These are phyloP conservation scores for Hsuehochloa calcarea DNA, from an alignment of 176 grass and related monocot genomes.

Conservation along the genomic window DNA sequence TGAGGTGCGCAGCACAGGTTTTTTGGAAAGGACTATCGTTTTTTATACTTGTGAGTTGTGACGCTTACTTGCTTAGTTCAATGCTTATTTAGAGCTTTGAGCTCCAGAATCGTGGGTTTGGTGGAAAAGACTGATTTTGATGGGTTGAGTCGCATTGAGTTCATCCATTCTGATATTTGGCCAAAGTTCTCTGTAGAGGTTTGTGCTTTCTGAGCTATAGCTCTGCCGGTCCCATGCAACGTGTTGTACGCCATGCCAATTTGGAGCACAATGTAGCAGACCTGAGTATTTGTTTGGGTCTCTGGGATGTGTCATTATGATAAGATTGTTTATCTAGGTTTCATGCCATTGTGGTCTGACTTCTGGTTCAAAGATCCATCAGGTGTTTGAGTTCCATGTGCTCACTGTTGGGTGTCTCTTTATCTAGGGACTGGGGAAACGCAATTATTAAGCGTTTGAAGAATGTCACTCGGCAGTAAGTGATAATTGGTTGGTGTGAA, in stretches of 20 bases:
- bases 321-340: background rate
- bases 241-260: background rate
- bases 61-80: too few relatives aligned
- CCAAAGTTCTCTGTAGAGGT: background rate
- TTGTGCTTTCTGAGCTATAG: background rate
- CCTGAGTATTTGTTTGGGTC: background rate
- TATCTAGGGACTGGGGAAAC: background rate
- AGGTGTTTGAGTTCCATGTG: background rate
- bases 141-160: background rate
- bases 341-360: background rate
- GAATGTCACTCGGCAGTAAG: background rate
- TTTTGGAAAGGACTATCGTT: background rate
- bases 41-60: background rate
- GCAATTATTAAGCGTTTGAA: background rate
- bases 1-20: background rate
- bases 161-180: background rate
- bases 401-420: background rate
- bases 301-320: background rate
- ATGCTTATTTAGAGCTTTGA: background rate
- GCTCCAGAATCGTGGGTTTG: background rate
- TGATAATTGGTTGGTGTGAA: background rate
- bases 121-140: background rate
- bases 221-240: background rate
- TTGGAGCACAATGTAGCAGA: background rate
- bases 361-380: background rate